Evolutionary conservation across 2,329 filamentous ascomycete genomes (phyloP).

Genomic region (Sporothrix schenckii): DNA sequence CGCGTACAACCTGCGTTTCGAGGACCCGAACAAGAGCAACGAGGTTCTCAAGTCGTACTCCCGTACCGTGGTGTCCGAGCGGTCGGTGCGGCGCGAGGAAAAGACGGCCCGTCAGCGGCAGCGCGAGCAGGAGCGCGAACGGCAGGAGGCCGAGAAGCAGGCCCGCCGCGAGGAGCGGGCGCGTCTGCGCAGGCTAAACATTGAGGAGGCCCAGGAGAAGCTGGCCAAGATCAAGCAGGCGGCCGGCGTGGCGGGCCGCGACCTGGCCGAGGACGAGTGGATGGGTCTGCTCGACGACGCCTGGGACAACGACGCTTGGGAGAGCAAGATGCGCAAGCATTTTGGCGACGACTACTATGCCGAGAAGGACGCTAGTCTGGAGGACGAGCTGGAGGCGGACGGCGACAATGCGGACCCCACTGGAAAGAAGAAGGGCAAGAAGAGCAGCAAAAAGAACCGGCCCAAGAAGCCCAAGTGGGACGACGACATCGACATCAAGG

Average conservation of each 20-base stretch:
- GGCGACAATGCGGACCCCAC: conserved; percentile 57
- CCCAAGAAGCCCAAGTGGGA: conserved; percentile 89
- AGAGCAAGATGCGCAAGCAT: conserved; percentile 81
- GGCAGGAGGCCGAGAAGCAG: conserved; percentile 76
- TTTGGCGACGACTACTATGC: conserved; percentile 94
- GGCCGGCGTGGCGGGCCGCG: conserved; percentile 73
- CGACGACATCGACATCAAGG: conserved; percentile 96
- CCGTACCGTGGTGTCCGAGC: conserved; percentile 78
- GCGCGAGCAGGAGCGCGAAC: conserved; percentile 75
- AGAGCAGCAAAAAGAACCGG: conserved; percentile 57
- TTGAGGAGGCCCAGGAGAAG: conserved; percentile 87
- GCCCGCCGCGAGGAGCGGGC: conserved; percentile 79
- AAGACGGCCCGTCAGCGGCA: conserved; percentile 74
- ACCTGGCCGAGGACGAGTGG: conserved; percentile 76
- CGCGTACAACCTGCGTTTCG: conserved; percentile 94
- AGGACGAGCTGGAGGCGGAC: conserved; percentile 50
- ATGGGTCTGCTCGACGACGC: conserved; percentile 79
- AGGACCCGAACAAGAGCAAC: conserved; percentile 85
- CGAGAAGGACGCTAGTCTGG: conserved; percentile 66
- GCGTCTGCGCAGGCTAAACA: conserved; percentile 80
- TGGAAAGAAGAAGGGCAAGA: conserved; percentile 46
- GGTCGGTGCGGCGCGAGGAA: conserved; percentile 85
- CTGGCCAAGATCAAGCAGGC: conserved; percentile 86
- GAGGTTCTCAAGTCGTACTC: conserved; percentile 87
- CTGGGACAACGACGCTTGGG: conserved; percentile 90